These are phyloP conservation scores for Pythium coloratum DNA, from an alignment of 352 stramenopile genomes.

Conservation along the genomic window DNA sequence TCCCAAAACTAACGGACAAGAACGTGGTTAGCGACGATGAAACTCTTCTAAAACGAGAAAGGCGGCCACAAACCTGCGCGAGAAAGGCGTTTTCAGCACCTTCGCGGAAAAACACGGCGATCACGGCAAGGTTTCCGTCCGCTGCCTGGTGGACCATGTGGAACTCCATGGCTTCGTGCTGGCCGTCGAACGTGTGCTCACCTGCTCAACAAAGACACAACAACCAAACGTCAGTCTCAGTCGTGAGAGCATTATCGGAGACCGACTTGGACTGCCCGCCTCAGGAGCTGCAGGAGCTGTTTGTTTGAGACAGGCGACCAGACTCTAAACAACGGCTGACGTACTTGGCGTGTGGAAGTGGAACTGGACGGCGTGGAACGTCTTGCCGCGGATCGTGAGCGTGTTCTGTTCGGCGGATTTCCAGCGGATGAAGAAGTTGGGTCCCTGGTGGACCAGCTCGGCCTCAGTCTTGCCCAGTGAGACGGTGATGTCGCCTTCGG, in stretches of 20 bases:
- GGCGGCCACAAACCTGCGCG: slow-evolving; percentile 20
- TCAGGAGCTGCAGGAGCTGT: not conserved
- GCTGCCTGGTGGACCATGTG: slow-evolving; percentile 68
- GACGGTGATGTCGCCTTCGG: slow-evolving; percentile 31
- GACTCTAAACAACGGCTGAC: slow-evolving; percentile 7
- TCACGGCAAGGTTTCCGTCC: slow-evolving; percentile 51
- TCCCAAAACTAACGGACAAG: slow-evolving; percentile 46
- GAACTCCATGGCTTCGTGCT: slow-evolving; percentile 56
- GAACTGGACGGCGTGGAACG: slow-evolving; percentile 62
- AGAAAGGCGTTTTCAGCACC: slow-evolving; percentile 61
- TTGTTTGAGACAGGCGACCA: not conserved
- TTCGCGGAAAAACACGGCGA: slow-evolving; percentile 62
- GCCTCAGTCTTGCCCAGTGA: slow-evolving; percentile 31
- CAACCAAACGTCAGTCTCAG: not conserved
- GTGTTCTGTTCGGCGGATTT: slow-evolving; percentile 36
- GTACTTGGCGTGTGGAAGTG: slow-evolving; percentile 64
- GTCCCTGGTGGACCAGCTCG: slow-evolving; percentile 34
- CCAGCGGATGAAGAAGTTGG: slow-evolving; percentile 64
- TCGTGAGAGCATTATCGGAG: not conserved
- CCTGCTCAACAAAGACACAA: slow-evolving; percentile 19
- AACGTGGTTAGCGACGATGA: not conserved
- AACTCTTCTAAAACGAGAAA: too few species aligned
- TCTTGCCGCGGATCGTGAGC: slow-evolving; percentile 49
- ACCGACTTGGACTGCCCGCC: not conserved
- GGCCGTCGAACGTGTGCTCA: slow-evolving; percentile 69